Evolutionary conservation across 768 basidiomycete genomes (phyloP), one percentile per base, ranked within the genome.

Genomic region (Auriscalpium vulgare): DNA sequence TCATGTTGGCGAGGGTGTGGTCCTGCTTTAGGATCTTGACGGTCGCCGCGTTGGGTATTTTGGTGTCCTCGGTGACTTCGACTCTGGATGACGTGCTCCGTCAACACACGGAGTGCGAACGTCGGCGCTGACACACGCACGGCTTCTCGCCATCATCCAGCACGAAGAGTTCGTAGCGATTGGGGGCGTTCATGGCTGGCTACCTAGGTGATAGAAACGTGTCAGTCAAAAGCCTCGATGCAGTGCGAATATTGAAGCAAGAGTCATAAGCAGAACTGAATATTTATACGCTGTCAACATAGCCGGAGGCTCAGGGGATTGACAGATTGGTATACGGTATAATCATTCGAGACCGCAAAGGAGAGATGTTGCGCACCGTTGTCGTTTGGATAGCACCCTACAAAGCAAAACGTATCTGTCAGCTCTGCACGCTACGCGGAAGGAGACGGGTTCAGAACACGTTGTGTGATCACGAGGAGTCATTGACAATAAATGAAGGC

Each of bases 21-120:
- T 98, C 97, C 68, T 99, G 95, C 74, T 97, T 97, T 58, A 91
- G 78, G 63, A 99, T 78, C 64, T 91, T 92, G 60, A 99, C 83
- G 0, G 95, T 95, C 16, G 95, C 95, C 2, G 97, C 94, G 65
- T 97, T 97, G 0, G 95, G 95, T 59, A 98, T 92, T 74, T 97
- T 97, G 46, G 92, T 95, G 72, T 99, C 97, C 71, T 98, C 95
- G 0, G 80, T 83, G 46, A 98, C 78, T 65, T 93, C 90, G 55
- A 98, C 84, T 47, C 95, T 97, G 67, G 21, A 56, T 34, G 34
- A 49, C 43, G 37, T 52, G 49, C 38, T 56, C 53, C 54, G 56
- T 51, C 46, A 56, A 56, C 35, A 52, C 51, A 61, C 55, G 50
- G 40, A 47, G 21, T 37, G 38, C 35, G 50, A 46, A 46, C 34